phyloP scores from a whole-genome alignment of 176 grass and related monocot genomes.

The Puccinellia tenuiflora region DNA sequence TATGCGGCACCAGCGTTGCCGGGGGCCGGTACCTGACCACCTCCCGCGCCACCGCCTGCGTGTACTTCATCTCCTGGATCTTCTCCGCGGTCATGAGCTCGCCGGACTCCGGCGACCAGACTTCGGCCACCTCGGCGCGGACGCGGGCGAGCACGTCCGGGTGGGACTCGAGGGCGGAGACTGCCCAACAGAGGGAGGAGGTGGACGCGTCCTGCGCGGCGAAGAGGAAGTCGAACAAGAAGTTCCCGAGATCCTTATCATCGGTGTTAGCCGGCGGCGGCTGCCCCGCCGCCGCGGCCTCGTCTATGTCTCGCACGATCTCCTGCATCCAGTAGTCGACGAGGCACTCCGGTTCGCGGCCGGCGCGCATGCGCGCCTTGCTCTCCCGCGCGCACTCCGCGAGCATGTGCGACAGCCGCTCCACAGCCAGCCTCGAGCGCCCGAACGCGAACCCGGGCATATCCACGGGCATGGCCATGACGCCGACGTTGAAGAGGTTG shows the following conservation, averaged over 20 bases:
- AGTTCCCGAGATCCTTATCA: constrained; percentile 59
- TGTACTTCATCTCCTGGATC: constrained; percentile 67
- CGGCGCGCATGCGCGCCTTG: constrained; percentile 54
- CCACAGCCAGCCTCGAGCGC: constrained; percentile 51
- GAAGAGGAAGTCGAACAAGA: constrained; percentile 87
- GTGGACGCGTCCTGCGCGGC: constrained; percentile 95
- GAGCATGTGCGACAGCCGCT: constrained; percentile 51
- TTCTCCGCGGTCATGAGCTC: constrained; percentile 55
- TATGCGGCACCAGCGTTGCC: constrained; percentile 77
- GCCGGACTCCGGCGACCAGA: constrained; percentile 55
- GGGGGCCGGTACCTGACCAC: constrained; percentile 72
- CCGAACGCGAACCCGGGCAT: constrained; percentile 79
- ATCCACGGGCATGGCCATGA: constrained; percentile 83
- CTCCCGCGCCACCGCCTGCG: constrained; percentile 79
- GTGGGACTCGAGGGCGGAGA: constrained; percentile 60
- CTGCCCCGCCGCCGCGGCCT: constrained; percentile 22
- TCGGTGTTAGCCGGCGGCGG: constrained; percentile 23
- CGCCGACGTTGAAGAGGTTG: constrained; percentile 73
- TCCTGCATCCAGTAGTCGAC: constrained; percentile 94
- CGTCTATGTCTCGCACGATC: constrained; percentile 43
- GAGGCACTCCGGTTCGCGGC: constrained; percentile 67
- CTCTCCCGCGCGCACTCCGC: constrained; percentile 39
- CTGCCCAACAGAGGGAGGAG: constrained; percentile 75
- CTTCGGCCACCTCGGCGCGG: constrained; percentile 49
- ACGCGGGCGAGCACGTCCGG: constrained; percentile 71